phyloP scores from a whole-genome alignment of 2,329 filamentous ascomycete genomes.

The Penicillium digitatum region DNA sequence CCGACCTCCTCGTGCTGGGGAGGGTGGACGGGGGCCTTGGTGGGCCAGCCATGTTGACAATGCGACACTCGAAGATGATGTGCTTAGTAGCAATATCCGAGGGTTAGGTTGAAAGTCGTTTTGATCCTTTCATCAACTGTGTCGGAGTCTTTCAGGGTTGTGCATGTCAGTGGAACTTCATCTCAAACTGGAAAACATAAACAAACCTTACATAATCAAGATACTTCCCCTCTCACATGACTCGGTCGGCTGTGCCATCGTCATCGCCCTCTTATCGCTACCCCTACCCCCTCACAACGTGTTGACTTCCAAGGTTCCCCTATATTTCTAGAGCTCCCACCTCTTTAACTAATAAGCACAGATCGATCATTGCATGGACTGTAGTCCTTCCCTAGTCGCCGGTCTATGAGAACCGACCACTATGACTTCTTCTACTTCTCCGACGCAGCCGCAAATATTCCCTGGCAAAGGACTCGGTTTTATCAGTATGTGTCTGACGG shows the following conservation, averaged over 20 bases:
- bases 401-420: constrained; percentile 15
- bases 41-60: constrained; percentile 51
- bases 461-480: constrained; percentile 65
- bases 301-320: not conserved
- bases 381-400: not conserved
- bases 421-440: constrained; percentile 37
- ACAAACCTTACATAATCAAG: constrained; percentile 22
- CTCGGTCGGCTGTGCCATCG: constrained; percentile 7
- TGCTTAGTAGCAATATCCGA: not conserved
- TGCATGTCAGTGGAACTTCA: constrained; percentile 7
- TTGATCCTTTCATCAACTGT: not conserved
- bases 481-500: constrained; percentile 43
- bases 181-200: constrained; percentile 19
- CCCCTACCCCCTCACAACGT: not conserved
- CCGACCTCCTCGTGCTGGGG: constrained; percentile 49
- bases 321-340: not conserved
- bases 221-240: constrained; percentile 22
- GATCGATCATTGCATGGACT: not conserved
- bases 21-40: constrained; percentile 48
- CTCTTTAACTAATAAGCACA: not conserved
- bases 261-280: constrained; percentile 5
- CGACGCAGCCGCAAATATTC: constrained; percentile 56
- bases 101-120: not conserved
- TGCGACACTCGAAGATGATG: not conserved
- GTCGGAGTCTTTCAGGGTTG: not conserved